A percentile compares a stretch with the other conserved stretches of the same genome.
phyloP scores from a whole-genome alignment of 2,329 filamentous ascomycete species.

The Diplodia mutila region DNA sequence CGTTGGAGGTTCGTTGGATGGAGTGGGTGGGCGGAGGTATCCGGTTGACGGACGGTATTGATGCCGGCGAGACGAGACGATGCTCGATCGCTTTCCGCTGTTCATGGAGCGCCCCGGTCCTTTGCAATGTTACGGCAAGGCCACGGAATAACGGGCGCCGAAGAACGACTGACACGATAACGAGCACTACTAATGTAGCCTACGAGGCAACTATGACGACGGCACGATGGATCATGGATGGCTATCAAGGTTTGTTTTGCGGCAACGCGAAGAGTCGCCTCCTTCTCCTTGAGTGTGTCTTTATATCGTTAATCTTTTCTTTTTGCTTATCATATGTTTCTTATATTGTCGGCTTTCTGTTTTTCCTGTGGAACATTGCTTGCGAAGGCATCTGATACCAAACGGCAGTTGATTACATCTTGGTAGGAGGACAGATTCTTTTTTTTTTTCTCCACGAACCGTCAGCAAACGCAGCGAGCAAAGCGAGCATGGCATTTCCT shows the following conservation, averaged over 20 bases:
- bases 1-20: constrained; percentile 18
- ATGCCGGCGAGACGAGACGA: not conserved
- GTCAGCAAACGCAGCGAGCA: not conserved
- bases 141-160: not conserved
- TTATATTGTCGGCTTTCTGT: not conserved
- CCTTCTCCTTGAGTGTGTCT: not conserved
- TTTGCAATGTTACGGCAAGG: not conserved
- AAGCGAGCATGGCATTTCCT: constrained; percentile 7
- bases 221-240: not conserved
- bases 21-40: constrained; percentile 28
- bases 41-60: constrained; percentile 23
- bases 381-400: not conserved
- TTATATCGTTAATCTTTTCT: not conserved
- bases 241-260: not conserved
- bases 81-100: not conserved
- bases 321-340: not conserved
- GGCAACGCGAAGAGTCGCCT: not conserved
- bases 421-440: not conserved
- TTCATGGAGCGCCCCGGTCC: not conserved
- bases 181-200: not conserved
- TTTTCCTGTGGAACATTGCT: not conserved
- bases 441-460: not conserved
- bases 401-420: not conserved
- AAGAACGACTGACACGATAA: not conserved
- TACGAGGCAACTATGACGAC: not conserved